A percentile compares a stretch with the other conserved stretches of the same genome.
Evolutionary conservation across 768 basidiomycete species (phyloP).

Genomic region (Pleurotus pulmonarius): DNA sequence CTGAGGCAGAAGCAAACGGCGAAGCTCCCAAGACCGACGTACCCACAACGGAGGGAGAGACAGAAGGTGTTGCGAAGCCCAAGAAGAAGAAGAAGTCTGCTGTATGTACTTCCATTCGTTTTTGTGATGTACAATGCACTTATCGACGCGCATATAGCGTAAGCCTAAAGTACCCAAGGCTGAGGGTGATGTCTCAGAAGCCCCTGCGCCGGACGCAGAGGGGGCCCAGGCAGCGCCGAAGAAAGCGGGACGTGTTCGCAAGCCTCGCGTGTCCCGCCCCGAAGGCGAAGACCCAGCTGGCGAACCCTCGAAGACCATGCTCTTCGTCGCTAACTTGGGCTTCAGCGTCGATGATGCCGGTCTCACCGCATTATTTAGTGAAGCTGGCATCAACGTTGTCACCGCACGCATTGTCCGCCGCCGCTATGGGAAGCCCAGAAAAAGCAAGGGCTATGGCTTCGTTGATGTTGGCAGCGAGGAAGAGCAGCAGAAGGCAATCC

Average conservation of each 20-base stretch:
- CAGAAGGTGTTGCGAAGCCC: slow-evolving; percentile 66
- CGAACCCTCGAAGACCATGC: slow-evolving; percentile 83
- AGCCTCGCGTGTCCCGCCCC: slow-evolving; percentile 61
- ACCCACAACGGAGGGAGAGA: slow-evolving; percentile 48
- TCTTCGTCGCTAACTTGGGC: slow-evolving; percentile 97
- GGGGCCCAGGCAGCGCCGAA: slow-evolving; percentile 31
- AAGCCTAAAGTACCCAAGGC: slow-evolving; percentile 49
- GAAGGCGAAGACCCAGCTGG: slow-evolving; percentile 82
- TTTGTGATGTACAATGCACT: slow-evolving; percentile 11
- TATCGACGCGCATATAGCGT: slow-evolving; percentile 40
- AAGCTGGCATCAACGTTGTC: slow-evolving; percentile 76
- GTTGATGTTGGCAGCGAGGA: slow-evolving; percentile 90
- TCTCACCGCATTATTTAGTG: slow-evolving; percentile 79
- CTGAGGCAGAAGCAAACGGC: slow-evolving; percentile 86
- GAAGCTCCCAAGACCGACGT: slow-evolving; percentile 60
- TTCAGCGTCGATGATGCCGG: slow-evolving; percentile 88
- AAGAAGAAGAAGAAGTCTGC: slow-evolving; percentile 76
- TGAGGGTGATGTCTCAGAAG: slow-evolving; percentile 36
- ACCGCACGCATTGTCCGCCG: slow-evolving; percentile 89
- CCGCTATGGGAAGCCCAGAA: slow-evolving; percentile 78
- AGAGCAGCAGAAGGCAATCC: slow-evolving; percentile 90
- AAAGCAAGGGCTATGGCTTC: slow-evolving; percentile 96
- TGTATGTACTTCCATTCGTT: slow-evolving; percentile 38
- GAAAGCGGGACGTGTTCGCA: slow-evolving; percentile 53
- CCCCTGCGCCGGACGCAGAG: slow-evolving; percentile 27